Conservation (phyloP, 257 asterid genomes). For the Przewalskia tangutica region DNA sequence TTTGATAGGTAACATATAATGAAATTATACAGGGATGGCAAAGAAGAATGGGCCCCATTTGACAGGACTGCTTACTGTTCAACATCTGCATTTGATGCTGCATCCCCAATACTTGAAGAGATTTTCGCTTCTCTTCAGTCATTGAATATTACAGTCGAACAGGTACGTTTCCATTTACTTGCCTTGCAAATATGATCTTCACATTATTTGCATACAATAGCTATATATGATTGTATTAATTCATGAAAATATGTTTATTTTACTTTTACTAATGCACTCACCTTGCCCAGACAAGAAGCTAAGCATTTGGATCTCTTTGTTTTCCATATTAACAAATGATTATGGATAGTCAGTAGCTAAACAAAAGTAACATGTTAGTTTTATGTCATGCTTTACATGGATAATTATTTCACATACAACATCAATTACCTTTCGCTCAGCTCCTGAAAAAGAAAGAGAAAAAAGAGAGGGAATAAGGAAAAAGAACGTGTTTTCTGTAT, state of each 20-base stretch:
- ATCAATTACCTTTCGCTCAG: neutral
- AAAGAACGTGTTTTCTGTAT: neutral
- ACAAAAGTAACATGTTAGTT: too few relatives aligned
- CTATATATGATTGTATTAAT: neutral
- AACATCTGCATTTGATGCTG: conserved; percentile 64
- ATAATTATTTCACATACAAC: neutral
- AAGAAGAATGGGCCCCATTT: conserved; percentile 70
- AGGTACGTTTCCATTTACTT: conserved; percentile 30
- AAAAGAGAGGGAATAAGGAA: neutral
- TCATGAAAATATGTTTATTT: neutral
- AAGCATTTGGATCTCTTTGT: too few relatives aligned
- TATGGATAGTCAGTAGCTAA: neutral
- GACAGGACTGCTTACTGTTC: conserved; percentile 73
- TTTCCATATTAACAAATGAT: neutral
- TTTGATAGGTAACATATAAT: too few relatives aligned
- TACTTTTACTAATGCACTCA: neutral
- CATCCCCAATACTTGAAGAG: conserved; percentile 65
- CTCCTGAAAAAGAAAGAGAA: neutral
- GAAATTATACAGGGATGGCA: conserved; percentile 46
- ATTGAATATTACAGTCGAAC: conserved; percentile 69
- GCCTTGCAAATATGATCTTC: neutral
- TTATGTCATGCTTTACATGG: neutral
- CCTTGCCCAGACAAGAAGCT: neutral
- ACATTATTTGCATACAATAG: neutral
- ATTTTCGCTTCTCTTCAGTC: conserved; percentile 51